phyloP scores from a whole-genome alignment of 106 monocot species.

The Alisma plantagoaquatica region DNA sequence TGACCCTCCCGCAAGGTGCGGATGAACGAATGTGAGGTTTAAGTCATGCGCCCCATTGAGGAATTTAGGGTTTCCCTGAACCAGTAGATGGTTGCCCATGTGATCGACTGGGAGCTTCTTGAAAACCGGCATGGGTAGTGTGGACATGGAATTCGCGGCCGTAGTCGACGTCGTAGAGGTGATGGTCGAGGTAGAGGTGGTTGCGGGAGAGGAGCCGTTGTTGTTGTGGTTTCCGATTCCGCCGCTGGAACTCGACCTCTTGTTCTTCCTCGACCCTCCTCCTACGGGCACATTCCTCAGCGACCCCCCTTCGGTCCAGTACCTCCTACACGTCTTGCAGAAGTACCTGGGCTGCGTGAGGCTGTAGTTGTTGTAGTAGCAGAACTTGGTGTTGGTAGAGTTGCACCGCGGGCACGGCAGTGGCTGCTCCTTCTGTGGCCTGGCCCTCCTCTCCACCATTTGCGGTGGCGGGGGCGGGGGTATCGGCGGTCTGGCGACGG shows the following conservation, averaged over 20 bases:
- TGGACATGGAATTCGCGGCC: background rate
- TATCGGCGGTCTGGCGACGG: conserved; percentile 15
- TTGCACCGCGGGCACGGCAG: conserved; percentile 36
- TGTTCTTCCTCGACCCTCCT: conserved; percentile 29
- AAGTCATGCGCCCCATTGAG: conserved; percentile 11
- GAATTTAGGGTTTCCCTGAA: conserved; percentile 8
- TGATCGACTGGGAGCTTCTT: background rate
- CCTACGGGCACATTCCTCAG: conserved; percentile 67
- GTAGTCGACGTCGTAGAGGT: conserved; percentile 5
- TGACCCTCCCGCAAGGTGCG: background rate
- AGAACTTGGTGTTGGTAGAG: conserved; percentile 52
- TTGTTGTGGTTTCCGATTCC: too few relatives aligned
- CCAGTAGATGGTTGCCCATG: background rate
- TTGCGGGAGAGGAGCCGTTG: too few relatives aligned
- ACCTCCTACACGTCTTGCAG: conserved; percentile 57
- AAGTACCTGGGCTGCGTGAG: conserved; percentile 66
- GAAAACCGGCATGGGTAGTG: too few relatives aligned
- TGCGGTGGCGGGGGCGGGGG: background rate
- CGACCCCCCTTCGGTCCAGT: conserved; percentile 88
- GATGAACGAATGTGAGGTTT: conserved; percentile 9
- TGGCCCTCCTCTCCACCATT: conserved; percentile 8
- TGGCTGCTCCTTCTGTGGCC: conserved; percentile 23
- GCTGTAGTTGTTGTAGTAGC: conserved; percentile 87
- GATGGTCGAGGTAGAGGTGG: too few relatives aligned
- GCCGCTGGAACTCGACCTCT: too few relatives aligned